phyloP scores from a whole-genome alignment of 1,284 basidiomycete species.

The Ganoderma sp. region DNA sequence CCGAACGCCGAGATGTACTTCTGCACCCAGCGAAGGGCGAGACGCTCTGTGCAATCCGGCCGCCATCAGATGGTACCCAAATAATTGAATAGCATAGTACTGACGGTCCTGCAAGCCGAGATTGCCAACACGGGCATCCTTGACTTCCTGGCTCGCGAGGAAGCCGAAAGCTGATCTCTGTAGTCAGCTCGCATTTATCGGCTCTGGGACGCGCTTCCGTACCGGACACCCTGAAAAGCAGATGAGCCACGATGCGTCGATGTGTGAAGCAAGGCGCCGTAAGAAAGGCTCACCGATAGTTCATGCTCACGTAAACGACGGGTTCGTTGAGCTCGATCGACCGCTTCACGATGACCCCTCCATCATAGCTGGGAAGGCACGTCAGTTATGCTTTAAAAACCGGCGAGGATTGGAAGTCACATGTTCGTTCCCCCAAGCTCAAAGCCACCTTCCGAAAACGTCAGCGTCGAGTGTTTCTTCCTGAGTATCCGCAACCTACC shows the following conservation, averaged over 20 bases:
- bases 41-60: slow-evolving; percentile 32
- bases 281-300: slow-evolving; percentile 23
- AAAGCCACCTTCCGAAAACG: slow-evolving; percentile 36
- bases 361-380: slow-evolving; percentile 32
- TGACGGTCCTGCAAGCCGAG: slow-evolving; percentile 60
- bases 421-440: slow-evolving; percentile 33
- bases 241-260: background rate
- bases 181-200: slow-evolving; percentile 1
- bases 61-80: background rate
- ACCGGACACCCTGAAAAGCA: slow-evolving; percentile 16
- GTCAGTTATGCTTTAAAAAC: background rate
- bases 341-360: slow-evolving; percentile 40
- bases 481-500: slow-evolving; percentile 41
- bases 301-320: slow-evolving; percentile 28
- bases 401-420: background rate
- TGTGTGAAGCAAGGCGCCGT: background rate
- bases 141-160: slow-evolving; percentile 49
- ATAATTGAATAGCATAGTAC: slow-evolving; percentile 22
- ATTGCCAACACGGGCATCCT: slow-evolving; percentile 57
- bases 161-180: slow-evolving; percentile 23
- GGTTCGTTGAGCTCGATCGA: slow-evolving; percentile 46
- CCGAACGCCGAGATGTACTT: slow-evolving; percentile 68
- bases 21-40: slow-evolving; percentile 48
- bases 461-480: slow-evolving; percentile 5
- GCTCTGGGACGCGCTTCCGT: background rate